These are phyloP conservation scores for Blastocystis sp. DNA, from an alignment of 352 stramenopile species.

Conservation along the genomic window DNA sequence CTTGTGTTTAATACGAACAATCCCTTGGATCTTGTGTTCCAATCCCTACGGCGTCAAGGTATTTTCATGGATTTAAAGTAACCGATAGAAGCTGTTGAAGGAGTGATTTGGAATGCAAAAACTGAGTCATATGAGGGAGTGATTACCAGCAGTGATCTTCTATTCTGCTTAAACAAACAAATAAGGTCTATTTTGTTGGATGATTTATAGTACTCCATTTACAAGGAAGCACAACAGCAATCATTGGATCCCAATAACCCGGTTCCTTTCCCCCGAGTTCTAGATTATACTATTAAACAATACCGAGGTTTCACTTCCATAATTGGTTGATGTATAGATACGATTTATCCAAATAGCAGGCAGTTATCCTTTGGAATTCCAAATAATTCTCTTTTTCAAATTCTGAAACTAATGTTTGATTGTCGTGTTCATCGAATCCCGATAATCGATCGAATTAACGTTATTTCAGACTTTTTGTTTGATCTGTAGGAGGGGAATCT, in stretches of 20 bases:
- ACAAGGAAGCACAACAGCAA: not conserved
- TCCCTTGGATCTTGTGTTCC: slow-evolving; percentile 53
- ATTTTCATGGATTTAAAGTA: not conserved
- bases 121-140: slow-evolving; percentile 52
- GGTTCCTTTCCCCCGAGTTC: slow-evolving; percentile 3
- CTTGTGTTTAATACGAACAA: slow-evolving; percentile 61
- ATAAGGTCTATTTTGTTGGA: not conserved
- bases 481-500: slow-evolving; percentile 34
- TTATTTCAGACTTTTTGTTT: not conserved
- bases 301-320: not conserved
- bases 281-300: slow-evolving; percentile 38
- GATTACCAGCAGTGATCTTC: slow-evolving; percentile 64
- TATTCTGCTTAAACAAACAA: slow-evolving; percentile 51
- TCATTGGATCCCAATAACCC: not conserved
- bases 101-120: slow-evolving; percentile 50
- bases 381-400: slow-evolving; percentile 65
- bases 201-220: slow-evolving; percentile 40
- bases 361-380: slow-evolving; percentile 41
- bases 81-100: slow-evolving; percentile 23
- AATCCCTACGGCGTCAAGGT: slow-evolving; percentile 52
- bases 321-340: not conserved
- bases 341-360: slow-evolving; percentile 12
- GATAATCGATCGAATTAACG: slow-evolving; percentile 42
- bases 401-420: slow-evolving; percentile 61
- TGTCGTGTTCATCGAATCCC: slow-evolving; percentile 60